Conservation (phyloP, 73 alveolate genomes). For the Symbiodinium natans region DNA sequence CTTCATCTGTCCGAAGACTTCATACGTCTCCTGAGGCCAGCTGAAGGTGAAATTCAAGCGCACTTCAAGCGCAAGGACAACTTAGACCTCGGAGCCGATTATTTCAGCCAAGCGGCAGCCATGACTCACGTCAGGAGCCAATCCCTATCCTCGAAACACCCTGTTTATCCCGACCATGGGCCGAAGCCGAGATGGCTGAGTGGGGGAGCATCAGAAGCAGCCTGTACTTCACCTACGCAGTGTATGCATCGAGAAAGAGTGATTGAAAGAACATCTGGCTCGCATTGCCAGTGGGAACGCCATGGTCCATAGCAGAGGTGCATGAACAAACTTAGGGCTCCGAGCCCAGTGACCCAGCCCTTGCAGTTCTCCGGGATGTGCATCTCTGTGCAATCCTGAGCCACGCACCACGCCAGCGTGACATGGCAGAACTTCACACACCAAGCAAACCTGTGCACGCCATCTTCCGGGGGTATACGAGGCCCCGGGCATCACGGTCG, state of each 20-base stretch:
- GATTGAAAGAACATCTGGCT: too few species aligned
- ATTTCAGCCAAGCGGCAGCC: neutral
- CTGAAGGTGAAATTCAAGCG: neutral
- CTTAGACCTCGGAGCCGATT: neutral
- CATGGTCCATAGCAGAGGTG: too few species aligned
- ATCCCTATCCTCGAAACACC: neutral
- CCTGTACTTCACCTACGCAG: too few species aligned
- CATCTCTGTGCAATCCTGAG: slow-evolving; percentile 85
- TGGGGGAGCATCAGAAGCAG: neutral
- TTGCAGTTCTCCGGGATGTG: slow-evolving; percentile 93
- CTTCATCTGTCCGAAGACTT: slow-evolving; percentile 66
- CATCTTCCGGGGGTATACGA: too few species aligned
- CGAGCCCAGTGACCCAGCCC: slow-evolving; percentile 92
- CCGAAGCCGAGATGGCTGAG: slow-evolving; percentile 27
- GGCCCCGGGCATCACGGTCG: slow-evolving; percentile 59
- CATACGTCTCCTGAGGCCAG: slow-evolving; percentile 67
- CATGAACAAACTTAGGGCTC: too few species aligned
- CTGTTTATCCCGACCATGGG: neutral
- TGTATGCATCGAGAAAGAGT: too few species aligned
- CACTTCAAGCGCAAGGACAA: neutral
- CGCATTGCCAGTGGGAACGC: too few species aligned
- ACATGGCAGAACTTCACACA: too few species aligned
- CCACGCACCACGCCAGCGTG: too few species aligned
- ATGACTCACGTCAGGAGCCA: neutral
- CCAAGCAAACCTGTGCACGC: too few species aligned